Base-by-base conservation (phyloP, 805 yeast genomes). In the Limtongozyma cylindracea region DNA sequence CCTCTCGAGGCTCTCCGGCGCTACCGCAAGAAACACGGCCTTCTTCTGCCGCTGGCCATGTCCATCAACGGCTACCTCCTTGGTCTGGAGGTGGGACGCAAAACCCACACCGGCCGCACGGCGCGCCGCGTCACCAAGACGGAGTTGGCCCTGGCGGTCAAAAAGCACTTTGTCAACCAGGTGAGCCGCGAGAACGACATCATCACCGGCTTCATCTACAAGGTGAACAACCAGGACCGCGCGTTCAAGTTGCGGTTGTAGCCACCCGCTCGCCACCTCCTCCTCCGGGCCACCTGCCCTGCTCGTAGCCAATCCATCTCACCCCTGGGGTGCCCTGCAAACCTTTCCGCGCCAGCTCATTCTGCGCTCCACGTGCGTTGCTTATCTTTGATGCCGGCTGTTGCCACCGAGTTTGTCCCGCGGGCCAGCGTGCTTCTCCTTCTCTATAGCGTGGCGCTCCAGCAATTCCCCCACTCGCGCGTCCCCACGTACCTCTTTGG, bases 161-260 rank as follows among this genome's bases (percentile, higher is more conserved):
- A 64, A 42, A 59, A 56, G 24, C 95, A 84, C 41, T 77, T 82
- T 32, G 33, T 55, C 29, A 49, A 40, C 23, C 27, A 49, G 13
- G 54, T 59, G 9, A 63, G 66, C 3, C 66, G 74, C 32, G 98
- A 84, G 37, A 65, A 70, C 26, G 96, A 84, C 33, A 65, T 73
- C 16, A 66, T 84, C 19, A 77, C 93, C 18, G 80, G 74, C 34
- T 88, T 84, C 39, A 53, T 88, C 24, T 88, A 84, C 47, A 69
- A 74, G 34, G 80, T 77, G 23, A 66, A 65, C 35, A 70, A 77
- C 36, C 76, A 74, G 33, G 55, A 50, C 20, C 46, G 44, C 27
- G 53, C 48, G 21, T 51, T 51, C 30, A 50, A 49, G 33, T 36
- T 45, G 21, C 21, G 25, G 21, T 51, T 59, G 31, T 51, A 49